phyloP scores from a whole-genome alignment of 1,284 basidiomycete genomes.

The Cryptococcus neoformans region DNA sequence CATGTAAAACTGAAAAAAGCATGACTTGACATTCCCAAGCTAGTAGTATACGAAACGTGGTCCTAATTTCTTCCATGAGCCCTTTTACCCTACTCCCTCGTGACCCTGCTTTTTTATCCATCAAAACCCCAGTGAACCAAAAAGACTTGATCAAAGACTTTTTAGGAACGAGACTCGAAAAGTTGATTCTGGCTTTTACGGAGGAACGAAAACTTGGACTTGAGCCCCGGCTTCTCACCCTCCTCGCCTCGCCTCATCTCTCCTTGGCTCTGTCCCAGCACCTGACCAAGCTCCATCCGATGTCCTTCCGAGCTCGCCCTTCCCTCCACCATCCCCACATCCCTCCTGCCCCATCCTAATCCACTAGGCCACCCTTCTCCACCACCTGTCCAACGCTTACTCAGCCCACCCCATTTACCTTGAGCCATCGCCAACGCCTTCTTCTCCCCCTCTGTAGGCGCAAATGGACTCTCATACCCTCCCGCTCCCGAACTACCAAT shows the following conservation, averaged over 20 bases:
- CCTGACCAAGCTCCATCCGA: neutral
- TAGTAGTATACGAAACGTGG: too few relatives aligned
- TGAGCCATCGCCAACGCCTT: constrained; percentile 25
- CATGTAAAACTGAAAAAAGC: too few relatives aligned
- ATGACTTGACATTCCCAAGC: too few relatives aligned
- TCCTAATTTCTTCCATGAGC: too few relatives aligned
- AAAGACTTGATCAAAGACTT: too few relatives aligned
- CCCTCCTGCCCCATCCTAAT: neutral
- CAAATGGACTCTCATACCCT: constrained; percentile 38
- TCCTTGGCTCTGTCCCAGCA: too few relatives aligned
- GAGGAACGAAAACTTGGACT: neutral
- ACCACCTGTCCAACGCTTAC: neutral
- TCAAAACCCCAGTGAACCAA: too few relatives aligned
- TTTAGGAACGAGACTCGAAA: too few relatives aligned
- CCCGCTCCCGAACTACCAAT: neutral
- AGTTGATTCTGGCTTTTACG: neutral
- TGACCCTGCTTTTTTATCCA: too few relatives aligned
- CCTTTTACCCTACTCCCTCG: too few relatives aligned
- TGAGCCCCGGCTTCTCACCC: neutral
- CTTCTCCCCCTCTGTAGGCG: constrained; percentile 45
- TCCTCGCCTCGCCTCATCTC: too few relatives aligned
- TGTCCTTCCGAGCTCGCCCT: neutral
- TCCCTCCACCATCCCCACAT: neutral
- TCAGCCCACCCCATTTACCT: neutral
- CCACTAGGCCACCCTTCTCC: neutral